These are phyloP conservation scores for Sanghuangporus sanghuang DNA, from an alignment of 1,284 basidiomycete genomes.

Conservation along the genomic window DNA sequence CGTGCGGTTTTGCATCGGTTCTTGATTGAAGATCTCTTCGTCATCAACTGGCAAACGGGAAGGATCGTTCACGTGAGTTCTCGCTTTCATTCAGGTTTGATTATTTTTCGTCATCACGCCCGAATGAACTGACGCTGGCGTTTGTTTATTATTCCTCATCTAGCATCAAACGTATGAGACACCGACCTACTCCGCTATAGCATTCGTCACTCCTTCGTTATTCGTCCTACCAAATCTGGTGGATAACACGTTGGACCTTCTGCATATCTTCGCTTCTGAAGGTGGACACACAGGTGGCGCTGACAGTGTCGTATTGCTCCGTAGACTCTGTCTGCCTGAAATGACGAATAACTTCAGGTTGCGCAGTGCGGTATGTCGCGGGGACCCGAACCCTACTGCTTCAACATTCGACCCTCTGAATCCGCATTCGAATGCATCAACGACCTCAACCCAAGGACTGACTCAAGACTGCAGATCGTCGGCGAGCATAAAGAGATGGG, in stretches of 20 bases:
- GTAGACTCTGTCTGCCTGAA: conserved; percentile 1
- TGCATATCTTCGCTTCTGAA: conserved; percentile 1
- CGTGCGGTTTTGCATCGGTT: neutral
- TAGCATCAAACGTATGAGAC: neutral
- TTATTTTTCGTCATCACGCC: neutral
- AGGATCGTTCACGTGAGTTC: neutral
- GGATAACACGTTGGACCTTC: conserved; percentile 4
- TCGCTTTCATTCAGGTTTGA: neutral
- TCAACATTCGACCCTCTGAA: conserved; percentile 3
- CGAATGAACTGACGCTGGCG: neutral
- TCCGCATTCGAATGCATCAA: neutral
- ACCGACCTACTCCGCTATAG: neutral
- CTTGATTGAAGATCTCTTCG: conserved; percentile 7
- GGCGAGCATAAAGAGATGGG: neutral
- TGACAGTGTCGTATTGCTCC: neutral
- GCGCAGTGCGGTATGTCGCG: neutral
- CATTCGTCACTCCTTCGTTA: conserved; percentile 12
- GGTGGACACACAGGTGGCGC: neutral
- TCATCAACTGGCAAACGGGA: conserved; percentile 12
- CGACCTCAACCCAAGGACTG: neutral
- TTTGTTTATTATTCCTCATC: neutral
- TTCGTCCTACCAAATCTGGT: conserved; percentile 6
- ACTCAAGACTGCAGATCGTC: neutral
- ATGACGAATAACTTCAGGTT: neutral
- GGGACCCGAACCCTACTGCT: conserved; percentile 9